Evolutionary conservation across 352 stramenopile genomes (phyloP), one percentile per base, ranked within the genome.

Genomic region (Saprolegnia parasitica): DNA sequence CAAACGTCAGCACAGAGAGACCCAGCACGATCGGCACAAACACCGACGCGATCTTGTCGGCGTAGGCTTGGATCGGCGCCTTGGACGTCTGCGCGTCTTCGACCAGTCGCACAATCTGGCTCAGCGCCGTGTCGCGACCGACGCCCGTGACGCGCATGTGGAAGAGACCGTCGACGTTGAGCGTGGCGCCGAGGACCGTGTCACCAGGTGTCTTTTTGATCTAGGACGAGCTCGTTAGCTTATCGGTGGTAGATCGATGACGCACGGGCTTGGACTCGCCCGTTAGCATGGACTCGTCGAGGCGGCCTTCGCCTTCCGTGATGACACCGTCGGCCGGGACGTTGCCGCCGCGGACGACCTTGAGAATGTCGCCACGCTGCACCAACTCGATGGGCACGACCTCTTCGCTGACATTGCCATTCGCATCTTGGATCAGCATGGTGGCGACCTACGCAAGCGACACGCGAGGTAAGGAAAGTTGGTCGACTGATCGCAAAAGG

Each of bases 101-200:
- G 24, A 99, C 96, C 16, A 99, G 84, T n/a, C 89, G 85, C 68
- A 99, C 96, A 64, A 99, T 99, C 74, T 99, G 96, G 52, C 96
- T 94, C 39, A 99, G 67, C 16, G 96, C 87, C 15, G 96, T 98
- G 70, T 98, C 88, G 29, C 88, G 89, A 39, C 96, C 96, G 10
- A 98, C 83, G 26, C 87, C 84, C 1, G 93, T 98, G 10, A 98
- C 96, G 37, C 86, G 83, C 78, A 98, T 95, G 65, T 97, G 78
- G 63, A 98, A 92, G 20, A 96, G 76, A 0, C 90, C 92, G 24
- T 97, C 81, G 54, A 90, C 79, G 74, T 98, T 98, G 1, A 98
- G 81, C 0, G 93, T 98, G 32, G 86, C 87, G n/a, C 94, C 96
- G 45, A 96, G 84, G 18, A 98, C 83, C 1, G 78, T 79, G 73